Conservation (phyloP, 2,329 filamentous ascomycete species). For the Scedosporium boydii region DNA sequence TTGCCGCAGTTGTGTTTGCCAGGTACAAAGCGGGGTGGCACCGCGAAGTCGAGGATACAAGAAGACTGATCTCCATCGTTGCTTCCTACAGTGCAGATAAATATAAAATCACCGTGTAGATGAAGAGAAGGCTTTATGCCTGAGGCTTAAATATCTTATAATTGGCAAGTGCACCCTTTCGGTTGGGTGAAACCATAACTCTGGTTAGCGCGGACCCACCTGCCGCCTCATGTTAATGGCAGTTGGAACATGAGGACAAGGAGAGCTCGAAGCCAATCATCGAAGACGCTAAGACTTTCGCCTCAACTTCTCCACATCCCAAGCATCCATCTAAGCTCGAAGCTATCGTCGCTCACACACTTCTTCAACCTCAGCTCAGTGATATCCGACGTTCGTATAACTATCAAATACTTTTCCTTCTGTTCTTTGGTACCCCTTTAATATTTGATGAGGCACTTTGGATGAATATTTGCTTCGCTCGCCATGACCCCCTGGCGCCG, state of each 20-base stretch:
- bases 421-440: too few species aligned
- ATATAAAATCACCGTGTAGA: neutral
- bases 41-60: neutral
- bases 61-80: neutral
- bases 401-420: neutral
- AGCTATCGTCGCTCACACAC: neutral
- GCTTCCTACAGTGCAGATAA: neutral
- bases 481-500: neutral
- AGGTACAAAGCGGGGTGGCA: neutral
- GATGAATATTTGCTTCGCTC: neutral
- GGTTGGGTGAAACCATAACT: neutral
- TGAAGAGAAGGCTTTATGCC: neutral
- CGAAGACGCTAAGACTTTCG: neutral
- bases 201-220: neutral
- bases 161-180: too few species aligned
- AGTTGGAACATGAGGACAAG: neutral
- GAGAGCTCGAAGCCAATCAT: neutral
- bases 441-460: neutral
- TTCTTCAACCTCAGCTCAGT: neutral
- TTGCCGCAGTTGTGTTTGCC: neutral
- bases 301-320: neutral
- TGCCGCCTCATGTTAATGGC: neutral
- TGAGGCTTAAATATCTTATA: neutral
- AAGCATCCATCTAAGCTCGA: neutral
- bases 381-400: neutral